Percentiles rank a stretch among this genome's conserved stretches.
These are phyloP conservation scores for Trametes gibbosa DNA, from an alignment of 768 basidiomycete species.

Conservation along the genomic window DNA sequence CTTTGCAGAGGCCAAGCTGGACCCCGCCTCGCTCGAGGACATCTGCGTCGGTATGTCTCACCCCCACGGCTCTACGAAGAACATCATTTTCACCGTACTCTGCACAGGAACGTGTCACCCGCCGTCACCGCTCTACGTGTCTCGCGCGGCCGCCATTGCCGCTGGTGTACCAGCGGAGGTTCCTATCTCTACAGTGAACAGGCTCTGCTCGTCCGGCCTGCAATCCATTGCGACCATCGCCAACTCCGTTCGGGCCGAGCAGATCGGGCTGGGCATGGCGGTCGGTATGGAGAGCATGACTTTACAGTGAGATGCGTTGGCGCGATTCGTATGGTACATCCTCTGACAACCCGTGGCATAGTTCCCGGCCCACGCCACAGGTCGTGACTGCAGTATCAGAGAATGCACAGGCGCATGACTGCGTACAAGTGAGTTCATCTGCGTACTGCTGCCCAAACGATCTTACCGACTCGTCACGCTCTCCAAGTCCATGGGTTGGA, in stretches of 20 bases:
- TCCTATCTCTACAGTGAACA: slow-evolving; percentile 88
- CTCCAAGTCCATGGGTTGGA: slow-evolving; percentile 92
- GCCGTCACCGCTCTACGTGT: slow-evolving; percentile 77
- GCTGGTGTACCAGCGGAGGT: slow-evolving; percentile 86
- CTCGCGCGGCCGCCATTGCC: slow-evolving; percentile 81
- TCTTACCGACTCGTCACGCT: not conserved
- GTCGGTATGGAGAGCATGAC: slow-evolving; percentile 84
- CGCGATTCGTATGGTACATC: too few species aligned
- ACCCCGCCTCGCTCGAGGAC: slow-evolving; percentile 73
- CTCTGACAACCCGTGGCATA: slow-evolving; percentile 22
- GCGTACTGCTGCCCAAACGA: not conserved
- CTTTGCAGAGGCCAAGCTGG: slow-evolving; percentile 60
- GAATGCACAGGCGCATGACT: slow-evolving; percentile 67
- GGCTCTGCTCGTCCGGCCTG: slow-evolving; percentile 91
- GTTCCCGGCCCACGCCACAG: slow-evolving; percentile 74
- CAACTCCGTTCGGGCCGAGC: slow-evolving; percentile 78
- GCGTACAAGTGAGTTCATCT: slow-evolving; percentile 53
- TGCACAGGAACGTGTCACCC: slow-evolving; percentile 74
- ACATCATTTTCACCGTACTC: not conserved
- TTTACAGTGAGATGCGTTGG: slow-evolving; percentile 47
- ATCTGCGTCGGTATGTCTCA: slow-evolving; percentile 70
- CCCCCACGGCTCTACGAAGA: not conserved
- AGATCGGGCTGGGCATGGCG: slow-evolving; percentile 85
- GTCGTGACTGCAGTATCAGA: slow-evolving; percentile 57
- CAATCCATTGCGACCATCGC: slow-evolving; percentile 93